These are phyloP conservation scores for Ambrosia trifida DNA, from an alignment of 129 eudicot species.

Conservation along the genomic window DNA sequence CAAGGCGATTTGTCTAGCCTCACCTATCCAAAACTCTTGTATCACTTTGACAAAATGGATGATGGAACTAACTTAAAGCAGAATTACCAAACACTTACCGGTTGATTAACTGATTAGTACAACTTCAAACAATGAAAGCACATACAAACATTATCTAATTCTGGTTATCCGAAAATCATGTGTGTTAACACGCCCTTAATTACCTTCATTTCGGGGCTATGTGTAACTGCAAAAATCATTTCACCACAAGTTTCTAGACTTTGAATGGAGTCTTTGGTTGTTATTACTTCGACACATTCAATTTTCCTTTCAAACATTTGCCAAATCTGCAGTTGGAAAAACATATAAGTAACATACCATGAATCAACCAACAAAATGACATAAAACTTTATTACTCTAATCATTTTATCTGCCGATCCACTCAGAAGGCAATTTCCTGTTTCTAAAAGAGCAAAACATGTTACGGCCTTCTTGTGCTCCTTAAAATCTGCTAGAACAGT, in stretches of 20 bases:
- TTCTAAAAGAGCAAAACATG: conserved; percentile 70
- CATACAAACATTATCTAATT: not conserved
- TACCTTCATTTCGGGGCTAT: conserved; percentile 76
- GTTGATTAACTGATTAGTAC: too few species aligned
- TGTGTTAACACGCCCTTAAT: not conserved
- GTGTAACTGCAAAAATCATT: conserved; percentile 55
- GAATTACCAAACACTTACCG: too few species aligned
- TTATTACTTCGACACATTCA: conserved; percentile 63
- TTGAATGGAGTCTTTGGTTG: conserved; percentile 57
- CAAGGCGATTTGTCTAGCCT: too few species aligned
- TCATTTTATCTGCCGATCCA: conserved; percentile 82
- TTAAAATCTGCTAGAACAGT: conserved; percentile 56
- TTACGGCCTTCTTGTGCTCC: conserved; percentile 79
- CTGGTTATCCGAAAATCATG: not conserved
- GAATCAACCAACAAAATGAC: not conserved
- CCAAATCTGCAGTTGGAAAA: conserved; percentile 60
- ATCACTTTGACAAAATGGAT: too few species aligned
- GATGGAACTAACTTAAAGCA: too few species aligned
- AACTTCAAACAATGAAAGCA: too few species aligned
- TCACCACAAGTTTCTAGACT: conserved; percentile 64
- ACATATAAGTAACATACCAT: not conserved
- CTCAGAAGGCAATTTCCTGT: conserved; percentile 67
- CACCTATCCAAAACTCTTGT: too few species aligned
- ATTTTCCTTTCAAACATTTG: conserved; percentile 52
- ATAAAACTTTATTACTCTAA: conserved; percentile 42